phyloP scores from a whole-genome alignment of 768 basidiomycete species.

The Mycena capillaripes region DNA sequence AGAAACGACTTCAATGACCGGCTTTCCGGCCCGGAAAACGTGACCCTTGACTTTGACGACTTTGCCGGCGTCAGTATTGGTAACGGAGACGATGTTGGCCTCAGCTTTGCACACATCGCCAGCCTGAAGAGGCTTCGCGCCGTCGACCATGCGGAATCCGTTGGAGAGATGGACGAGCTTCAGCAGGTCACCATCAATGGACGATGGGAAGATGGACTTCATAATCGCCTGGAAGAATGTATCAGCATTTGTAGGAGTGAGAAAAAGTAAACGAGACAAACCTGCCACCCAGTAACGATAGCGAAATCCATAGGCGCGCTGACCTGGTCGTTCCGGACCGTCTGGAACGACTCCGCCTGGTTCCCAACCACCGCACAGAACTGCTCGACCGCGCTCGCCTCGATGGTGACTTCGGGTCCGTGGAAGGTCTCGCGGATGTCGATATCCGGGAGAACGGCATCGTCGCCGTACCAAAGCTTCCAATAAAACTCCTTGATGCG shows the following conservation, averaged over 20 bases:
- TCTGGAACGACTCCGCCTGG: slow-evolving; percentile 92
- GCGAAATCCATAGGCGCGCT: slow-evolving; percentile 99
- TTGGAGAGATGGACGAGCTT: slow-evolving; percentile 98
- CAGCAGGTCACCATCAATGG: slow-evolving; percentile 94
- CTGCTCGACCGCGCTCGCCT: slow-evolving; percentile 80
- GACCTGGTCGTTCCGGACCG: slow-evolving; percentile 73
- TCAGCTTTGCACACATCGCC: slow-evolving; percentile 94
- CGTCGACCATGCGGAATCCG: slow-evolving; percentile 91
- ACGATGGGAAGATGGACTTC: slow-evolving; percentile 94
- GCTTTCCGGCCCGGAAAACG: slow-evolving; percentile 81
- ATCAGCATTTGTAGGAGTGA: slow-evolving; percentile 11
- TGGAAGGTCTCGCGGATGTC: slow-evolving; percentile 86
- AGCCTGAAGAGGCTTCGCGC: slow-evolving; percentile 79
- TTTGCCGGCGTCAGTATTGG: slow-evolving; percentile 93
- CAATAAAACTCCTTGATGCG: slow-evolving; percentile 99
- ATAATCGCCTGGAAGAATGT: slow-evolving; percentile 88
- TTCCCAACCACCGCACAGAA: slow-evolving; percentile 97
- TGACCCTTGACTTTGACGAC: slow-evolving; percentile 90
- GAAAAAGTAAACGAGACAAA: slow-evolving; percentile 52
- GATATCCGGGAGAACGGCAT: slow-evolving; percentile 82
- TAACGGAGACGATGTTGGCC: slow-evolving; percentile 90
- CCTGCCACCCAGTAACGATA: slow-evolving; percentile 99
- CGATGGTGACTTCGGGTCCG: slow-evolving; percentile 88
- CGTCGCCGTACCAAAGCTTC: slow-evolving; percentile 97
- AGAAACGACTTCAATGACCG: slow-evolving; percentile 93